Evolutionary conservation across 306 rosid genomes (phyloP).

Genomic region (Biancaea sappan): DNA sequence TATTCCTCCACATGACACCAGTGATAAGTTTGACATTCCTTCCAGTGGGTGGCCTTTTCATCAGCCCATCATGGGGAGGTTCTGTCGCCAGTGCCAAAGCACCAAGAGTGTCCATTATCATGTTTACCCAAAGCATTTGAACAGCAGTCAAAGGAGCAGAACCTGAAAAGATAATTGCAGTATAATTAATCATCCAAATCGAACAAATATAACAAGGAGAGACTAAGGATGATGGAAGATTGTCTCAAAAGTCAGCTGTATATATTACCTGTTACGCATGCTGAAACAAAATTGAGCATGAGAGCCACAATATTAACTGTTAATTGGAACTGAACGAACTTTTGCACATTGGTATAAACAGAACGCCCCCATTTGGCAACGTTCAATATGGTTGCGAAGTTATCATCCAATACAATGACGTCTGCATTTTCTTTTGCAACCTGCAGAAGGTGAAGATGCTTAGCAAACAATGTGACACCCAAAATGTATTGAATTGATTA

Average conservation of each 20-base stretch:
- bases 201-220: not conserved
- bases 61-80: conserved; percentile 78
- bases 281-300: conserved; percentile 77
- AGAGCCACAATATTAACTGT: conserved; percentile 94
- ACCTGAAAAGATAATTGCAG: conserved; percentile 50
- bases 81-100: conserved; percentile 94
- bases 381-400: conserved; percentile 79
- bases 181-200: not conserved
- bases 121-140: conserved; percentile 98
- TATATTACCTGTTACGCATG: conserved; percentile 64
- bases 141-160: conserved; percentile 90
- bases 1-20: conserved; percentile 82
- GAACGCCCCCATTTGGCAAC: conserved; percentile 90
- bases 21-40: conserved; percentile 66
- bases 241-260: not conserved
- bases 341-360: conserved; percentile 86
- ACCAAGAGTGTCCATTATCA: conserved; percentile 96
- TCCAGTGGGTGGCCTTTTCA: conserved; percentile 80
- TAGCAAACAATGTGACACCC: conserved; percentile 1
- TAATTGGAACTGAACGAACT: conserved; percentile 94
- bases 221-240: not conserved
- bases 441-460: conserved; percentile 41
- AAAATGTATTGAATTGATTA: not conserved
- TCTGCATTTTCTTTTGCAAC: conserved; percentile 98
- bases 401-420: conserved; percentile 88